Evolutionary conservation across 371 early-diverging fungal species (phyloP), one percentile per base, ranked within the genome.

Genomic region (Mortierella sp.): DNA sequence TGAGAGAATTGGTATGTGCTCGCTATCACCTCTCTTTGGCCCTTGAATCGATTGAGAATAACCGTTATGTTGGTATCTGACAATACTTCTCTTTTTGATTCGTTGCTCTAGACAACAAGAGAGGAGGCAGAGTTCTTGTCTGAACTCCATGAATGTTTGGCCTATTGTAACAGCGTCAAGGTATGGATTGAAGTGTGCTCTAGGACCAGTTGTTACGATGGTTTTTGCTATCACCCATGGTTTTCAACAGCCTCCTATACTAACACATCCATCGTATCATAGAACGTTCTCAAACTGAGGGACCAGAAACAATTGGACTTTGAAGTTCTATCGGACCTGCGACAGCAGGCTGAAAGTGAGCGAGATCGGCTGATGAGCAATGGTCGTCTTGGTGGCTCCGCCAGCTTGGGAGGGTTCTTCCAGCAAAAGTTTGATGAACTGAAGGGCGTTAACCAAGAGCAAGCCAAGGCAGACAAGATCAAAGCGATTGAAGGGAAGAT

Each of bases 281-380:
- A 93, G 92, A 90, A 90, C 65, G 79, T 93, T 13, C 81, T 97
- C 28, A 93, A 91, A 64, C 66, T 90, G 48, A 84, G 97, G 14
- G 97, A 96, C 80, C 95, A 96, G 80, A 96, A 96, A 79, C 97
- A 96, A 71, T 81, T 96, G 6, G 97, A 97, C 81, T 90, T 87
- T 80, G 97, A 97, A 80, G 97, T 94, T 47, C 82, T 96, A 26
- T 84, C 91, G 0, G 87, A 87, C 58, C 80, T 93, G 38, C 86
- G 89, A 65, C 82, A 80, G 66, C 91, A 86, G 27, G 76, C 79
- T 53, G 85, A 81, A 31, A n/a, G n/a, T n/a, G 94, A 88, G 72
- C 84, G 82, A 42, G 88, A 90, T 28, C 83, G 86, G 31, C 74
- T 87, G 31, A 53, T 84, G 24, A 86, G 85, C 70, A 85, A 79